Base-by-base conservation (phyloP, 1,139 yeast genomes). In the Sugiyamaella novakii region DNA sequence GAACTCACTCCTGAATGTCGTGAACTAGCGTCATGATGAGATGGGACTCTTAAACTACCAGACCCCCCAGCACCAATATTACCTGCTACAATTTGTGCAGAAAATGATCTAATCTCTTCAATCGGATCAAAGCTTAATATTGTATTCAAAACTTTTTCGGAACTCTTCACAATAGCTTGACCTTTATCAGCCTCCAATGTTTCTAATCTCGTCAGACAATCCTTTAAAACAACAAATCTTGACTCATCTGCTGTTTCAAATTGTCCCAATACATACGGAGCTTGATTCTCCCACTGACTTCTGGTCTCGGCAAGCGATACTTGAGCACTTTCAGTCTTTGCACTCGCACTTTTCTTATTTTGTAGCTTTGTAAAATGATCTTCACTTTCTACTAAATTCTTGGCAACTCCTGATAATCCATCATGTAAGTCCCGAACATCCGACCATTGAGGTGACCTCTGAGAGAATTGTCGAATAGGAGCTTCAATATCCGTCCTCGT, bases 211-310 rank as follows among this genome's bases (percentile, higher is more conserved):
- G 87, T 74, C 52, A 89, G 74, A 21, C 81, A 74, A 57, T 86
- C 86, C 62, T 87, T 84, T 48, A 88, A 67, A 60, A 83, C 72
- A 47, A 78, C 77, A 54, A 86, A 75, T 63, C 95, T 83, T 53
- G 73, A 73, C 52, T 73, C 77, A 65, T 91, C 96, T 58, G 83
- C 82, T 54, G 74, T 75, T 66, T 88, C 95, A 65, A 89, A 83
- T 59, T 80, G 80, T 59, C 84, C 86, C 63, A 87, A 84, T 33
- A 84, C 79, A 55, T 76, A 81, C 1, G 96, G 94, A 0, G 95
- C 92, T 64, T 83, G 83, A 51, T 78, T 73, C 55, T 81, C 84
- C 95, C 96, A 89, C 43, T 67, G 66, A 34, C 59, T 55, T 19
- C 63, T 56, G 14, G 47, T 50, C 41, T 63, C 62, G 19, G 59